Percentiles rank a stretch among this genome's conserved stretches.
These are phyloP conservation scores for Cinnamomum chago DNA, from an alignment of 164 flowering plant species.

Conservation along the genomic window DNA sequence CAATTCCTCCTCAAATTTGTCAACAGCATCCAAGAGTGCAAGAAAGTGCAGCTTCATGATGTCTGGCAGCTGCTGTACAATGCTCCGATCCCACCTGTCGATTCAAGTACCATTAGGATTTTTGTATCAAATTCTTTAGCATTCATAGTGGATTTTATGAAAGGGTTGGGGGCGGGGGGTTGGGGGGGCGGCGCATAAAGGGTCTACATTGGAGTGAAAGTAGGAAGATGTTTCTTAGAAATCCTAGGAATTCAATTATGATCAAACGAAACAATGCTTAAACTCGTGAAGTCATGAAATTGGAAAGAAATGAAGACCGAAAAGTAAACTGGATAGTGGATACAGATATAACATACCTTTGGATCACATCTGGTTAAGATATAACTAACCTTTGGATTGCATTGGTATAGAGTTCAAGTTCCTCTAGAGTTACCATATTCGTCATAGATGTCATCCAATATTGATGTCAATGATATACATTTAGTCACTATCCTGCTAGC, in stretches of 20 bases:
- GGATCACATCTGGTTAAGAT: neutral
- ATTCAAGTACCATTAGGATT: neutral
- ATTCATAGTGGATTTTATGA: no score
- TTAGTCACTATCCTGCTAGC: no score
- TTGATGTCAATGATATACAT: neutral
- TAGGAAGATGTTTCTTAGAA: no score
- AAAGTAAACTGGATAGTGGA: neutral
- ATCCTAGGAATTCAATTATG: no score
- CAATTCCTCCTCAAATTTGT: conserved; percentile 4
- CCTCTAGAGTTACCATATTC: conserved; percentile 8
- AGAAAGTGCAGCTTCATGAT: neutral
- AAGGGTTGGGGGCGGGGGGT: no score
- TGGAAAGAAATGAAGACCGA: no score
- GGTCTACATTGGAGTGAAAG: no score
- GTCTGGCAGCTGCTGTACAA: neutral
- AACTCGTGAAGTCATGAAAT: neutral
- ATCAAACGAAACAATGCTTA: no score
- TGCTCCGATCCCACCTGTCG: neutral
- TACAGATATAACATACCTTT: neutral
- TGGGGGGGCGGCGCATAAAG: no score
- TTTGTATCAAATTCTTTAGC: no score
- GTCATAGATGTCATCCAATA: conserved; percentile 12
- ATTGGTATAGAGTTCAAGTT: conserved; percentile 7
- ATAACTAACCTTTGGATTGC: neutral
- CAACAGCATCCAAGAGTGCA: neutral